A percentile compares a stretch with the other conserved stretches of the same genome.
Conservation (phyloP, 441 rosid genomes). For the Metrosideros polymorpha region DNA sequence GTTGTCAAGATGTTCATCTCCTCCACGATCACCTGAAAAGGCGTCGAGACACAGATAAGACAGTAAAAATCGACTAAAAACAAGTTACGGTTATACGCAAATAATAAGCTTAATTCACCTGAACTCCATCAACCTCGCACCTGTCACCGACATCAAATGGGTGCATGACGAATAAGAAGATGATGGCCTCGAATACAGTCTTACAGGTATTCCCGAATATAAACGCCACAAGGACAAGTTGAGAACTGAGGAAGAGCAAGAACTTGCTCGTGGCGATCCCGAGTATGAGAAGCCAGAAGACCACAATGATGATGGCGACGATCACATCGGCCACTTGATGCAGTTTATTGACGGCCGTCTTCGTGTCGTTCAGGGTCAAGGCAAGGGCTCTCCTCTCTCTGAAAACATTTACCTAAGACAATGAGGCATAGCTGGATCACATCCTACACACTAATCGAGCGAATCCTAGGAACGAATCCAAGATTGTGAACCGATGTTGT, state of each 20-base stretch:
- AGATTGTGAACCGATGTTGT: no score
- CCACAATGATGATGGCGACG: conserved; percentile 24
- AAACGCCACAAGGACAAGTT: conserved; percentile 63
- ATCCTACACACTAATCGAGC: background rate
- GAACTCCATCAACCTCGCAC: conserved; percentile 58
- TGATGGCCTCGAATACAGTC: conserved; percentile 60
- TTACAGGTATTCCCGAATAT: conserved; percentile 80
- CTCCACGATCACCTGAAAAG: conserved; percentile 60
- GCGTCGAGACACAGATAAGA: background rate
- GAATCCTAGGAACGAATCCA: background rate
- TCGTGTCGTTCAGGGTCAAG: conserved; percentile 73
- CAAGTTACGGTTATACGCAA: background rate
- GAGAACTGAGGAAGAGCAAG: conserved; percentile 53
- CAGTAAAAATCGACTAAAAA: background rate
- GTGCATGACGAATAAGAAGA: conserved; percentile 74
- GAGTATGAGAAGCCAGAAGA: conserved; percentile 63
- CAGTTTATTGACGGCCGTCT: conserved; percentile 78
- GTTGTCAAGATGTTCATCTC: conserved; percentile 89
- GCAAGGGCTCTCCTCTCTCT: conserved; percentile 85
- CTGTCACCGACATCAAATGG: conserved; percentile 89
- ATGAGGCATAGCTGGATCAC: background rate
- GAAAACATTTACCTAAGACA: conserved; percentile 62
- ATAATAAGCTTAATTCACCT: conserved; percentile 26
- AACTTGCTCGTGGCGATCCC: conserved; percentile 51
- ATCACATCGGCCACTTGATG: conserved; percentile 44